Base-by-base conservation (phyloP, 164 flowering plant species). In the Pachysandra terminalis region DNA sequence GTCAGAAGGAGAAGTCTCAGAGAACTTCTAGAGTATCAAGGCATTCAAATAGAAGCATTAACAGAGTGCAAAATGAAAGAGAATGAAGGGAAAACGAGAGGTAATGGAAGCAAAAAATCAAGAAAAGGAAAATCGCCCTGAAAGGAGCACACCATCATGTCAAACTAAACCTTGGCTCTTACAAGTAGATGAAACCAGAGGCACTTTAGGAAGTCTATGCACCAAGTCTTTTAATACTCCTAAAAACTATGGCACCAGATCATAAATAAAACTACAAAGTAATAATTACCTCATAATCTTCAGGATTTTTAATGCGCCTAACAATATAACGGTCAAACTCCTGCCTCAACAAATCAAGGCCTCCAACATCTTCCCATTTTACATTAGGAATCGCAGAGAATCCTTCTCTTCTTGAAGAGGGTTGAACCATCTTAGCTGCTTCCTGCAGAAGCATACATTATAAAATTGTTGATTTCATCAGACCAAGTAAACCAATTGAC, bases 351-450 rank as follows among this genome's bases (percentile, higher is more conserved):
- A 26, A 58, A 67, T 83, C 83, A 68, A 95, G 90, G 41, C 97
- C 98, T 48, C 97, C 98, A 79, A 95, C 94, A 80, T 91, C 97
- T 61, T 89, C 96, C 98, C 98, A 95, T 68, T 78, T 92, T 19
- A 90, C 91, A 79, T 85, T 80, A 52, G 97, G 98, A 68, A 90
- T 84, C 13, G 83, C 27, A 51, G 97, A 87, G 78, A 95, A 91
- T 37, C 98, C 98, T 84, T 95, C 98, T 77, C 98, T 89, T 74
- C 80, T 82, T 19, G 82, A 80, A 55, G 97, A 90, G 25, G 97
- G 97, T 73, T 95, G 99, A 68, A 92, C 89, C 77, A 78, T 40
- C 78, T 85, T 86, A 52, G 77, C 74, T 61, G 99, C 99, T 75
- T 81, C 90, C 98, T 93, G 84, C 75, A 76, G 49, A 71, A 60